Evolutionary conservation across 2,329 filamentous ascomycete species (phyloP).

Genomic region (Metarhizium anisopliae): DNA sequence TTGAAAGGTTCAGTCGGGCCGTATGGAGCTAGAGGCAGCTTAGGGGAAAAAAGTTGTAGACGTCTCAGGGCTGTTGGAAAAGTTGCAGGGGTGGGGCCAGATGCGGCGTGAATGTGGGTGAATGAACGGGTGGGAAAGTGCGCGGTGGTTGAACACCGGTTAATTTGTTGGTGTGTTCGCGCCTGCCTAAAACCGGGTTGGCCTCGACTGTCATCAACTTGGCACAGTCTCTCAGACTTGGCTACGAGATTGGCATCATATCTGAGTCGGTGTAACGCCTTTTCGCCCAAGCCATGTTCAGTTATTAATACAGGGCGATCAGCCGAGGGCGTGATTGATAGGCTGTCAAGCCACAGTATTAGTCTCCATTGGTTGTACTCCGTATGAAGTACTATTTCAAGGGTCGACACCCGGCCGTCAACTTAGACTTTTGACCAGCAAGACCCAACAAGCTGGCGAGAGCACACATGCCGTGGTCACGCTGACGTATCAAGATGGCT

Average conservation of each 20-base stretch:
- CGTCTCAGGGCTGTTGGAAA: not conserved
- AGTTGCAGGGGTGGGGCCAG: not conserved
- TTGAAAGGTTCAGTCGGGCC: not conserved
- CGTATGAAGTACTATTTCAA: too few relatives aligned
- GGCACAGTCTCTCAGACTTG: too few relatives aligned
- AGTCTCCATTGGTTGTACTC: not conserved
- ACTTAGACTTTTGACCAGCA: too few relatives aligned
- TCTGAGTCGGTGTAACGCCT: too few relatives aligned
- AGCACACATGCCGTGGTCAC: not conserved
- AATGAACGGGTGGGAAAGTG: not conserved
- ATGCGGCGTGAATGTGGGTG: not conserved
- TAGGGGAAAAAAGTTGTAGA: not conserved
- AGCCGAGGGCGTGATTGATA: not conserved
- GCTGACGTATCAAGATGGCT: conserved; percentile 8
- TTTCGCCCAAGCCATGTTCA: too few relatives aligned
- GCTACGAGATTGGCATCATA: too few relatives aligned
- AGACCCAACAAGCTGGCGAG: not conserved
- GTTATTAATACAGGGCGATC: too few relatives aligned
- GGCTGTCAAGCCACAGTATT: not conserved
- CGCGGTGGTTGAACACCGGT: conserved; percentile 16
- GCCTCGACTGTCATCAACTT: too few relatives aligned
- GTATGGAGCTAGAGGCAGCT: not conserved
- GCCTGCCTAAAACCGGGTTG: not conserved
- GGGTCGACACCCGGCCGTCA: too few relatives aligned
- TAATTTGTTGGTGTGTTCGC: conserved; percentile 6